Base-by-base conservation (phyloP, 2,329 filamentous ascomycete genomes). In the Colletotrichum gigasporum region DNA sequence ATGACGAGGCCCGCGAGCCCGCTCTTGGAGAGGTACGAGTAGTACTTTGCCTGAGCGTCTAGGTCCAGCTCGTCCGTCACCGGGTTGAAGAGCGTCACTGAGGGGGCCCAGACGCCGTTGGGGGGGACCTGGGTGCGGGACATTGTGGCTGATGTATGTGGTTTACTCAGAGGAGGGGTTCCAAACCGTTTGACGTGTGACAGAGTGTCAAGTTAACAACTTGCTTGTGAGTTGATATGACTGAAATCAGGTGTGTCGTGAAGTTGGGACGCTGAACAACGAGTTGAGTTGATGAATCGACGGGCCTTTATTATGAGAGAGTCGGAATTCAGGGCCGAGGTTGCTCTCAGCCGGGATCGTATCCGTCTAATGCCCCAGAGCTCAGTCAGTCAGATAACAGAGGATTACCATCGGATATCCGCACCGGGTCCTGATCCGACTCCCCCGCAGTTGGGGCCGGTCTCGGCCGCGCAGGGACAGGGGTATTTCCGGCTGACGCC, bases 51-150 rank as follows among this genome's bases (percentile, higher is more conserved):
- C 69, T 87, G 85, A 3, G 82, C 71, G 4, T 72, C 74, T 22
- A 83, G 73, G 68, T 85, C 80, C 26, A 86, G 73, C 3, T 76
- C 78, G 71, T 87, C 85, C 18, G 79, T 81, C 12, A 68, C 71
- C 20, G 77, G 80, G 71, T 86, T 74, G 74, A 87, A 86, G 71
- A 85, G 84, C 24, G 85, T 86, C 22, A 87, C 79, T 9, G 84
- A 82, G 5, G 85, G 84, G 53, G 77, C 80, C 81, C 82, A 86
- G 52, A 85, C 79, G 39, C 75, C 80, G n/a, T 66, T 67, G 8
- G 72, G 71, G 20, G 75, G 75, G 3, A 61, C 56, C 42, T 64
- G 61, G 14, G 39, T 39, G 41, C 22, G 41, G 12, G 56, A 35
- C 61, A 64, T 64, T 20, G 1, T 44, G n/a, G n/a, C n/a, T 59